A percentile compares a stretch with the other conserved stretches of the same genome.
phyloP scores from a whole-genome alignment of 768 basidiomycete genomes.

The Polyporus arcularius region DNA sequence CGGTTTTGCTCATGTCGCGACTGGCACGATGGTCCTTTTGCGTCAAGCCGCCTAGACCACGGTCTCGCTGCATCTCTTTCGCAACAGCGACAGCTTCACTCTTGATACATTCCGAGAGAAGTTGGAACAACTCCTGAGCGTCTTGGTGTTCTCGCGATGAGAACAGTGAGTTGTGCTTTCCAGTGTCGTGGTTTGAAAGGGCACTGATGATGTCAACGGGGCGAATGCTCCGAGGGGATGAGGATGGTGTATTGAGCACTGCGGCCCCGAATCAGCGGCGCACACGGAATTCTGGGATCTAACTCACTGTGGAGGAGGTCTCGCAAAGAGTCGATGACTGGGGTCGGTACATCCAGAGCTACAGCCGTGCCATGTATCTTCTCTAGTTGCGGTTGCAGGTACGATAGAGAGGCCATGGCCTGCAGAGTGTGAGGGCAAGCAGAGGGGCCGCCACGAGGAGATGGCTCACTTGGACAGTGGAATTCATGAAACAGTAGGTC shows the following conservation, averaged over 20 bases:
- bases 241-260: constrained; percentile 69
- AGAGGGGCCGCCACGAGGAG: neutral
- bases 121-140: constrained; percentile 96
- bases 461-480: constrained; percentile 76
- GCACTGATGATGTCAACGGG: constrained; percentile 74
- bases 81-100: constrained; percentile 78
- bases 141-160: constrained; percentile 95
- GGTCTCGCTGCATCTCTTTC: constrained; percentile 67
- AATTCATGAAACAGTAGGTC: constrained; percentile 98
- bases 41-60: constrained; percentile 65
- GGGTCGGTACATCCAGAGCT: constrained; percentile 78
- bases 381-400: constrained; percentile 80
- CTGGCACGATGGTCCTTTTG: constrained; percentile 23
- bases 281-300: neutral
- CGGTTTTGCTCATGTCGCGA: constrained; percentile 57
- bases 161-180: constrained; percentile 66
- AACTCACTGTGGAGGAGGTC: constrained; percentile 66
- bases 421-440: constrained; percentile 30
- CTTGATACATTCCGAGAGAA: constrained; percentile 87
- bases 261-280: constrained; percentile 6
- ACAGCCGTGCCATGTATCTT: constrained; percentile 76
- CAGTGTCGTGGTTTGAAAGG: constrained; percentile 55
- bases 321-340: constrained; percentile 80
- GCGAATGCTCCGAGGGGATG: constrained; percentile 61
- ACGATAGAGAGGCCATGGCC: constrained; percentile 87